These are phyloP conservation scores for Arthrobotrys entomopaga DNA, from an alignment of 2,329 filamentous ascomycete species.

Conservation along the genomic window DNA sequence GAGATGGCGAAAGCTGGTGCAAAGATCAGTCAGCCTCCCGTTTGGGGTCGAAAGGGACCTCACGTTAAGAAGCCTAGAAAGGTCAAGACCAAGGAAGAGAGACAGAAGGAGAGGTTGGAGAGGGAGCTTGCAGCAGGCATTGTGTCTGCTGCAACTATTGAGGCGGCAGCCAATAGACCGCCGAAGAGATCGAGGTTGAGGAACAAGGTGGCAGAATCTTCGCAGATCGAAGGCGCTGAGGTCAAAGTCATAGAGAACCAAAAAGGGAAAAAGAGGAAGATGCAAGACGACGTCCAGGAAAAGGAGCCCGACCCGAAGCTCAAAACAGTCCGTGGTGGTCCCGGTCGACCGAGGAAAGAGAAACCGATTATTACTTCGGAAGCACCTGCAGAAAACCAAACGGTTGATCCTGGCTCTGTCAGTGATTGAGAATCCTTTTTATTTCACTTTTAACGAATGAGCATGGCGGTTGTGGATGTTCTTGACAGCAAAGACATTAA, in stretches of 20 bases:
- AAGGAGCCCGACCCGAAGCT: neutral
- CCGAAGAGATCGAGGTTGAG: slow-evolving; percentile 22
- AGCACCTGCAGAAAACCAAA: too few species aligned
- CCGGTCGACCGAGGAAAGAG: too few species aligned
- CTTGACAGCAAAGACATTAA: too few species aligned
- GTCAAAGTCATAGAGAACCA: neutral
- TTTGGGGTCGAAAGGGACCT: slow-evolving; percentile 49
- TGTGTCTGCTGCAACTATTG: neutral
- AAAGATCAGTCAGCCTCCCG: slow-evolving; percentile 41
- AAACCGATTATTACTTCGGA: too few species aligned
- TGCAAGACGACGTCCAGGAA: slow-evolving; percentile 2
- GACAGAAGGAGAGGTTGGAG: slow-evolving; percentile 13
- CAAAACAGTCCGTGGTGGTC: too few species aligned
- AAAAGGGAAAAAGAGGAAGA: slow-evolving; percentile 24
- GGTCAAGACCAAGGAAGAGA: slow-evolving; percentile 41
- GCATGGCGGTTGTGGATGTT: too few species aligned
- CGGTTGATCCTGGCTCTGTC: too few species aligned
- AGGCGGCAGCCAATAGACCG: neutral
- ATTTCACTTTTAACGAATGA: too few species aligned
- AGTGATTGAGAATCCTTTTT: too few species aligned
- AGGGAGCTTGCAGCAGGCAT: neutral
- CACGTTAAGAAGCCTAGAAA: slow-evolving; percentile 46
- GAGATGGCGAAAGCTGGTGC: slow-evolving; percentile 33
- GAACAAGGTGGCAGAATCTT: neutral
- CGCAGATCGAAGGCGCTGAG: too few species aligned